Base-by-base conservation (phyloP, 768 basidiomycete species). In the Sporobolomyces phaffii region DNA sequence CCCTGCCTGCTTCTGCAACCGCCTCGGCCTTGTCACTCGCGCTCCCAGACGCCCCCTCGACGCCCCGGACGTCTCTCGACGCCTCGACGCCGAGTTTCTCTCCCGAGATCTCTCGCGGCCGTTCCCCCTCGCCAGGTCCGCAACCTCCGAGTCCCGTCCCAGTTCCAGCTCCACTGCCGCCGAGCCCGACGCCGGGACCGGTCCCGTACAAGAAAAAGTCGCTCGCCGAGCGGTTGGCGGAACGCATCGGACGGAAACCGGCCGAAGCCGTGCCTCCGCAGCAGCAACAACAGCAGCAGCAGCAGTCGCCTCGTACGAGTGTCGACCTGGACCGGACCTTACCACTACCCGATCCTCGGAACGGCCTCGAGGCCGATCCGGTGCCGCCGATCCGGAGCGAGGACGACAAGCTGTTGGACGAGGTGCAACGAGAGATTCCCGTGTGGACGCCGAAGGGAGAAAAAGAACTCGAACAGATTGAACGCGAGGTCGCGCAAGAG, bases 151-250 rank as follows among this genome's bases (percentile, higher is more conserved):
- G 57, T 11, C 58, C 65, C 34, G 48, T 58, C 2, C 56, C 48
- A 2, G 33, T 51, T 8, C 60, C 65, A 1, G 56, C 48, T 0
- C 41, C 61, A 2, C 56, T 53, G 8, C 56, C 66, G 13, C 60
- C 66, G 18, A 31, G 43, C 17, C 54, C 54, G 0, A 44, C 17
- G 43, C 33, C 52, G 0, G 33, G 33, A 1, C 60, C 54, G 5
- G 48, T 43, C 2, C 41, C 54, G 6, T 59, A 57, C 47, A 67
- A 62, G 45, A 58, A 51, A 50, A 68, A 68, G 50, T 58, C 45
- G 5, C 56, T 68, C 22, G 65, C 60, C 7, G 65, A 68, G 22
- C 31, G 65, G n/a, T 34, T 68, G 8, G 66, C 60, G 14, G 66
- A 68, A 48, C 49, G 61, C 10, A 62, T 68, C 47, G 56, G 54